Evolutionary conservation across 768 basidiomycete genomes (phyloP), one percentile per base, ranked within the genome.

Genomic region (Porphyrellus cyaneotinctus): DNA sequence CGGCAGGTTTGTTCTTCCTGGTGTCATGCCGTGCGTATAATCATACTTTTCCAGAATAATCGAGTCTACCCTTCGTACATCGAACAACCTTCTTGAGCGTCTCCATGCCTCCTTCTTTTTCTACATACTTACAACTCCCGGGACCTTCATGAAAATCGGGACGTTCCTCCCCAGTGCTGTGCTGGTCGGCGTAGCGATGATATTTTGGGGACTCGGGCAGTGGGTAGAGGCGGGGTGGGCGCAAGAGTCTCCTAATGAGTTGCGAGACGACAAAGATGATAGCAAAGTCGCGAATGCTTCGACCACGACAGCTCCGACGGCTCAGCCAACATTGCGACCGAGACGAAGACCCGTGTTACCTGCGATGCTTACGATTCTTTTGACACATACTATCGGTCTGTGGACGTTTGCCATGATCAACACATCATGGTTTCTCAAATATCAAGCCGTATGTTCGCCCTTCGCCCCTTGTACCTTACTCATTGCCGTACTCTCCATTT

Each of bases 61-160:
- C 33, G 97, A 99, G 72, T 93, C 92, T 2, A 84, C 88, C 14
- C 77, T 97, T 30, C 82, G 95, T 52, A 90, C 94, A 14, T 82
- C 85, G 65, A 97, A 97, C 70, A 99, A 99, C 65, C 79, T 98
- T 7, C 78, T 97, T 18, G 97, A 99, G 65, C 84, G 97, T 15
- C 82, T 98, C 20, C 97, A 99, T 67, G 95, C 95, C 2, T 98
- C 95, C 0, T 95, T 95, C 72, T 97, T 98, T 75, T 94, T 98
- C 74, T 98, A 95, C 72, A 76, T 98, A 55, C 60, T 72, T 20
- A 65, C 69, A 13, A 70, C 74, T 35, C 76, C 83, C 1, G 74
- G 71, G 6, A 78, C 76, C 2, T 97, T 95, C 72, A 79, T 92
- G 60, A 90, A 95, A 65, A 92, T 98, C 26, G 95, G 94, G 3